phyloP scores from a whole-genome alignment of 495 filamentous ascomycete species.

The Penicillium canariense region DNA sequence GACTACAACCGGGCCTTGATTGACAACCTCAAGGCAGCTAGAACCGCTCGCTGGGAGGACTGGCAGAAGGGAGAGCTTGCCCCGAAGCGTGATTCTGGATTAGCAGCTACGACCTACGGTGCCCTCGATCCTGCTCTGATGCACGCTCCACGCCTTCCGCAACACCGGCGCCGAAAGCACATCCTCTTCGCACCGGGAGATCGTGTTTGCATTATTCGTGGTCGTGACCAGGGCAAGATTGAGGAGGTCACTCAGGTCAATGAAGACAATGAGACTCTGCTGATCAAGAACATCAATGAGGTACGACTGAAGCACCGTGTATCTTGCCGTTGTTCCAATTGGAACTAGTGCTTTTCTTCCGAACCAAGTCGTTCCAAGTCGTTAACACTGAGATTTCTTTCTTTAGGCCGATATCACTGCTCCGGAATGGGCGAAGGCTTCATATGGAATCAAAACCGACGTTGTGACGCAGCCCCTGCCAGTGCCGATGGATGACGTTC shows the following conservation, averaged over 20 bases:
- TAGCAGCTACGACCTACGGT: conserved; percentile 47
- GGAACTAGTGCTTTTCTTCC: neutral
- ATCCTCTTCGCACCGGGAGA: conserved; percentile 68
- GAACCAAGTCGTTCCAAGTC: conserved; percentile 7
- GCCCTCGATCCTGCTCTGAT: conserved; percentile 43
- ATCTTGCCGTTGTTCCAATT: neutral
- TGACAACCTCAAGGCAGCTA: conserved; percentile 30
- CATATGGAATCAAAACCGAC: conserved; percentile 38
- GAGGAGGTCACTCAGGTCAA: conserved; percentile 61
- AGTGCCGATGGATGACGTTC: conserved; percentile 66
- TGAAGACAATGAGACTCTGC: conserved; percentile 53
- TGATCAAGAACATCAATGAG: conserved; percentile 63
- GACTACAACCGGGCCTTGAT: conserved; percentile 34
- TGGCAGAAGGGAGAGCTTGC: conserved; percentile 73
- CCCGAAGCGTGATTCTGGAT: conserved; percentile 64
- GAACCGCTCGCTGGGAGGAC: conserved; percentile 57
- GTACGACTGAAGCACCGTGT: conserved; percentile 47
- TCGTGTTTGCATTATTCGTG: conserved; percentile 73
- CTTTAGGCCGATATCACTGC: conserved; percentile 56
- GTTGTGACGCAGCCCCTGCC: conserved; percentile 47
- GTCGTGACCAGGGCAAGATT: conserved; percentile 79
- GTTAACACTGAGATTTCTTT: conserved; percentile 4
- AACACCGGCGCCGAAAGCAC: conserved; percentile 51
- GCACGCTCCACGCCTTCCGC: conserved; percentile 35
- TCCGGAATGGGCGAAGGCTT: conserved; percentile 50